phyloP scores from a whole-genome alignment of 768 basidiomycete genomes.

The Trametes elegans region DNA sequence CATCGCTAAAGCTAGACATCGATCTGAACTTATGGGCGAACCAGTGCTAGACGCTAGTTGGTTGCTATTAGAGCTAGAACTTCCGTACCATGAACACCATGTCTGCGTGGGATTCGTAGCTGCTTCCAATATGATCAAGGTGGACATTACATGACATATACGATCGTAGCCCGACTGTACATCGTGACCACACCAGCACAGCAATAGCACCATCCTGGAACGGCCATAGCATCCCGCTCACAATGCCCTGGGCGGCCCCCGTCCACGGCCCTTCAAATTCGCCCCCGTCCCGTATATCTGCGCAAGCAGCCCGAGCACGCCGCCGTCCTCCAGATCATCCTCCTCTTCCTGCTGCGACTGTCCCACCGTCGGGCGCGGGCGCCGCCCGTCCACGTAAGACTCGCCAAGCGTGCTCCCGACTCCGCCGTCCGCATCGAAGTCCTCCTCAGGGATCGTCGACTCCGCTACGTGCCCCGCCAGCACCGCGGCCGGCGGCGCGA shows the following conservation, averaged over 20 bases:
- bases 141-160: background rate
- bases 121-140: too few species aligned
- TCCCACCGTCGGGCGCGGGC: slow-evolving; percentile 28
- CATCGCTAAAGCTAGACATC: too few species aligned
- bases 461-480: slow-evolving; percentile 11
- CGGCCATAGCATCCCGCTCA: slow-evolving; percentile 7
- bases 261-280: slow-evolving; percentile 29
- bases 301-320: slow-evolving; percentile 80
- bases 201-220: background rate
- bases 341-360: slow-evolving; percentile 41
- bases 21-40: too few species aligned
- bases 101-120: too few species aligned
- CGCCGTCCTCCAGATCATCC: slow-evolving; percentile 75
- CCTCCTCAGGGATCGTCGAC: slow-evolving; percentile 41
- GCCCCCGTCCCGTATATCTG: slow-evolving; percentile 69
- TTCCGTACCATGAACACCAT: too few species aligned
- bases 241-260: slow-evolving; percentile 28
- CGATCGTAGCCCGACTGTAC: background rate
- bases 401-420: slow-evolving; percentile 64
- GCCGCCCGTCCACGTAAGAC: slow-evolving; percentile 74
- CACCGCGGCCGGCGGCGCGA: slow-evolving; percentile 2
- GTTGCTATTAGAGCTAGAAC: too few species aligned
- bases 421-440: slow-evolving; percentile 49
- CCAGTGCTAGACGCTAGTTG: too few species aligned
- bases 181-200: background rate